Evolutionary conservation across 306 rosid species (phyloP).

Genomic region (Hylodesmum podocarpum): DNA sequence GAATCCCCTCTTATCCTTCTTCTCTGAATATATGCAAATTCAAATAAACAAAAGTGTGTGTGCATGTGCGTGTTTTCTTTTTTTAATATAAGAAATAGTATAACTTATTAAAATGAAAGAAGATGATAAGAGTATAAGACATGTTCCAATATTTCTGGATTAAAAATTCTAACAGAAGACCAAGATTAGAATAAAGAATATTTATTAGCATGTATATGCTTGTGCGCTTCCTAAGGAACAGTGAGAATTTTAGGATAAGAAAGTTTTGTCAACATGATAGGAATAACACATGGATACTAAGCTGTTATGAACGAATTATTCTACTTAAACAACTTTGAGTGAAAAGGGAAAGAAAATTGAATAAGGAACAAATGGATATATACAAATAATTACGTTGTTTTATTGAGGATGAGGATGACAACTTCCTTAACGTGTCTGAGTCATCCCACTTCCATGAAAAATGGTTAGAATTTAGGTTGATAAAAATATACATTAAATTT

Average conservation of each 20-base stretch:
- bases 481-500: neutral
- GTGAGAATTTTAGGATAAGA: neutral
- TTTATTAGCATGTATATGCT: neutral
- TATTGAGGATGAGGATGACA: neutral
- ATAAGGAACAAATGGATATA: neutral
- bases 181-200: neutral
- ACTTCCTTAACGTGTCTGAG: neutral
- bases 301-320: neutral
- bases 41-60: neutral
- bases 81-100: neutral
- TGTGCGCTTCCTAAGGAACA: neutral
- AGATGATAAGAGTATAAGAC: neutral
- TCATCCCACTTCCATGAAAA: neutral
- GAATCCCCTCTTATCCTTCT: constrained; percentile 7
- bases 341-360: neutral
- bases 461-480: neutral
- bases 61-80: neutral
- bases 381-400: neutral
- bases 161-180: neutral
- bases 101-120: neutral
- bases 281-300: neutral
- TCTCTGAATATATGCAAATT: constrained; percentile 3
- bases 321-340: neutral
- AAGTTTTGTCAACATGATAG: neutral
- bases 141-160: constrained; percentile 3